A percentile compares a stretch with the other conserved stretches of the same genome.
phyloP scores from a whole-genome alignment of 257 asterid species.

The Perilla frutescens region DNA sequence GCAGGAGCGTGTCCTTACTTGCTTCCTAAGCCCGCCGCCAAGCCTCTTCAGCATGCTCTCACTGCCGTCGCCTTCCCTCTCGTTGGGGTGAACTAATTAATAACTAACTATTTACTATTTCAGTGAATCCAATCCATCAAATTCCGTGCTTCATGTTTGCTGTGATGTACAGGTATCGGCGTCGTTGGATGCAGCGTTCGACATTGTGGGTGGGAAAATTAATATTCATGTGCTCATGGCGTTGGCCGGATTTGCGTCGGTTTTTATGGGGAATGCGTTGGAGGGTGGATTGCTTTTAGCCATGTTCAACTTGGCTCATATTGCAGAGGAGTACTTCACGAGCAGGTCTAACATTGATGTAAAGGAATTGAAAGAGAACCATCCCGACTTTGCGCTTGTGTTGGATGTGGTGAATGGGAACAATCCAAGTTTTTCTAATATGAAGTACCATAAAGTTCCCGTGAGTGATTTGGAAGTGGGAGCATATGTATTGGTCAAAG shows the following conservation, averaged over 20 bases:
- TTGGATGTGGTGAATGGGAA: constrained; percentile 62
- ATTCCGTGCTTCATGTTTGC: background rate
- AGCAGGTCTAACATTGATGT: constrained; percentile 88
- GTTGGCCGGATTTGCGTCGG: constrained; percentile 97
- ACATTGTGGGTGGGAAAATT: constrained; percentile 83
- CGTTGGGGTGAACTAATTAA: constrained; percentile 68
- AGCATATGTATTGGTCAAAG: constrained; percentile 90
- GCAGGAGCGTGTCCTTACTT: constrained; percentile 80
- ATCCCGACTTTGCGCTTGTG: constrained; percentile 88
- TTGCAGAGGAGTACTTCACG: constrained; percentile 96
- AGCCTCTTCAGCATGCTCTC: constrained; percentile 65
- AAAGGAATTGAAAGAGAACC: constrained; percentile 83
- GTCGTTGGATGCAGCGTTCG: constrained; percentile 82
- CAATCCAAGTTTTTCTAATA: constrained; percentile 65
- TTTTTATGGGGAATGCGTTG: constrained; percentile 88
- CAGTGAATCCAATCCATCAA: background rate
- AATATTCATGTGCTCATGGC: constrained; percentile 99
- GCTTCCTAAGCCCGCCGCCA: constrained; percentile 60
- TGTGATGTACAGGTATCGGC: constrained; percentile 71
- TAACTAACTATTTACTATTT: background rate
- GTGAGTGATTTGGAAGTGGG: constrained; percentile 83
- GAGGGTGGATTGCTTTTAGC: constrained; percentile 99
- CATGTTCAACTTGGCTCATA: constrained; percentile 96
- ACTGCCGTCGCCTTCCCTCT: constrained; percentile 82
- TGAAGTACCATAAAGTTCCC: constrained; percentile 72